Evolutionary conservation across 2,329 filamentous ascomycete species (phyloP).

Genomic region (Ophioceras dolichostomum): DNA sequence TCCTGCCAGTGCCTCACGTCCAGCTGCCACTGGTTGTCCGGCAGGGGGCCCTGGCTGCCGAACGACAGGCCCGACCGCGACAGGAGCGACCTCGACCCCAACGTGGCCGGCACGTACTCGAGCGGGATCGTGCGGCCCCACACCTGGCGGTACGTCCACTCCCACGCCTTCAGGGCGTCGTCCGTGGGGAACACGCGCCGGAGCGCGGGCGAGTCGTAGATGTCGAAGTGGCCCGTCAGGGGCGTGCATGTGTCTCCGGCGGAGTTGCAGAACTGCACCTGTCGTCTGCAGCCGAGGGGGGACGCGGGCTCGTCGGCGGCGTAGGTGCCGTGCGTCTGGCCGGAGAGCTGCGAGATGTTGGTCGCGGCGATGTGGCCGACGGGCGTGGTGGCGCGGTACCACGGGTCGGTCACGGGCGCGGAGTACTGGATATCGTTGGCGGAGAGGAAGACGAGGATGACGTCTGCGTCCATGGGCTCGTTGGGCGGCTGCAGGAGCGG

Average conservation of each 20-base stretch:
- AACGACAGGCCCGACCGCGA: neutral
- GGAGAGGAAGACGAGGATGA: constrained; percentile 2
- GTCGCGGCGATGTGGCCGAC: neutral
- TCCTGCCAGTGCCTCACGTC: constrained; percentile 7
- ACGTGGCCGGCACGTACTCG: neutral
- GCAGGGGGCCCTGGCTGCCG: constrained; percentile 1
- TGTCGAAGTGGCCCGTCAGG: neutral
- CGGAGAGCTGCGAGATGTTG: neutral
- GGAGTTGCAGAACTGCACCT: constrained; percentile 5
- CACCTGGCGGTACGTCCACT: neutral
- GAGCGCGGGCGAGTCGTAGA: neutral
- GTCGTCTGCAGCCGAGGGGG: constrained; percentile 4
- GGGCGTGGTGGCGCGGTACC: constrained; percentile 2
- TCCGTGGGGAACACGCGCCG: neutral
- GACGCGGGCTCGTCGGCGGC: constrained; percentile 5
- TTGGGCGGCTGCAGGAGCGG: neutral
- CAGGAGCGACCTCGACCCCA: neutral
- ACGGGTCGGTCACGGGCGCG: neutral
- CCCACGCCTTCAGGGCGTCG: neutral
- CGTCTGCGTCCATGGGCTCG: constrained; percentile 3
- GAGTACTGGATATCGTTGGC: neutral
- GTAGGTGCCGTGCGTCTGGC: neutral
- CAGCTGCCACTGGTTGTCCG: constrained; percentile 7
- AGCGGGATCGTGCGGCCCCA: neutral
- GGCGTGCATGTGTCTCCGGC: neutral